Evolutionary conservation across 345 rosid species (phyloP).

Genomic region (Boechera divaricarpa): DNA sequence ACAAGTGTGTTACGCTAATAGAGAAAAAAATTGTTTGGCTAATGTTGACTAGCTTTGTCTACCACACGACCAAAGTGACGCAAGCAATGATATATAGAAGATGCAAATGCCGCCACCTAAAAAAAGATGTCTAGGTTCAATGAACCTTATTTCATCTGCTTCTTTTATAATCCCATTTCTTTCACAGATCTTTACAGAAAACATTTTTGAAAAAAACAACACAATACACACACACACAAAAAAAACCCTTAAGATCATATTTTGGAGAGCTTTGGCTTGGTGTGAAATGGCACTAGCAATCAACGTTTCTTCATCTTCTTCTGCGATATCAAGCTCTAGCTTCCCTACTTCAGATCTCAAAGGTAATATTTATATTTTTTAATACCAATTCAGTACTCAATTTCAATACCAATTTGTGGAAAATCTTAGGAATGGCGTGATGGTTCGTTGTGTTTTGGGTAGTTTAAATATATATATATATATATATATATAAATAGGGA

Average conservation of each 20-base stretch:
- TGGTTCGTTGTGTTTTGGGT: constrained; percentile 10
- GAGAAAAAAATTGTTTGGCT: constrained; percentile 6
- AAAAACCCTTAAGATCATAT: background rate
- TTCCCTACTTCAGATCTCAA: constrained; percentile 52
- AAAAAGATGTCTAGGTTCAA: constrained; percentile 49
- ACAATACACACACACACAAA: no score
- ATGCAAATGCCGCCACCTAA: constrained; percentile 38
- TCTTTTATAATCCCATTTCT: constrained; percentile 31
- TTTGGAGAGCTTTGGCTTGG: background rate
- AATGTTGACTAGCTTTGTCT: constrained; percentile 34
- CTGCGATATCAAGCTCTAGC: constrained; percentile 43
- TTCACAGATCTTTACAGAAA: constrained; percentile 15
- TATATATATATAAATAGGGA: background rate
- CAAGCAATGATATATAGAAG: constrained; percentile 37
- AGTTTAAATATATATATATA: no score
- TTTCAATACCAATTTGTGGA: background rate
- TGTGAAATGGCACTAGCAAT: constrained; percentile 59
- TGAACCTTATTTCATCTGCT: constrained; percentile 40
- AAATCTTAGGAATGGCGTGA: background rate
- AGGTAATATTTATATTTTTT: constrained; percentile 38
- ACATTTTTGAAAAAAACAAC: no score
- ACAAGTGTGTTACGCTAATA: background rate
- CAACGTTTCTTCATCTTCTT: constrained; percentile 53
- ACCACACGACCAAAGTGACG: constrained; percentile 43
- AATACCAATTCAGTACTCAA: background rate